Percentiles rank a stretch among this genome's conserved stretches.
Evolutionary conservation across 331 rosid species (phyloP).

Genomic region (Spiraea crenata): DNA sequence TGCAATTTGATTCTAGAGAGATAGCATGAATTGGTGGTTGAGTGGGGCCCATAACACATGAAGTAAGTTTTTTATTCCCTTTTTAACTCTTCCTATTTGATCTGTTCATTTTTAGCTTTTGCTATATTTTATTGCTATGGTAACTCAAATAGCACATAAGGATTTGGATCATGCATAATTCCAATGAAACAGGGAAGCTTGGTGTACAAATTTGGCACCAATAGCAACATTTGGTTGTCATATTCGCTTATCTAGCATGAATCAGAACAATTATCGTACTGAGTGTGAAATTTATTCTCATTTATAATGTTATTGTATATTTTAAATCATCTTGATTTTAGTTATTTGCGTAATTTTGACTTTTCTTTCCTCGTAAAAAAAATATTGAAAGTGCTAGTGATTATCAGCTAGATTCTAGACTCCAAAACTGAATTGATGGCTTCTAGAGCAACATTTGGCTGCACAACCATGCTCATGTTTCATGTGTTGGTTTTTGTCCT

Average conservation of each 20-base stretch:
- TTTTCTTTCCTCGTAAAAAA: no score
- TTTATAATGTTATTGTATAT: no score
- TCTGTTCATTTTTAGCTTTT: neutral
- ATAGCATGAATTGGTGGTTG: slow-evolving; percentile 21
- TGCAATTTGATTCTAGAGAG: slow-evolving; percentile 15
- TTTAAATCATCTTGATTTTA: no score
- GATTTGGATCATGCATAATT: neutral
- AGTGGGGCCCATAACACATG: neutral
- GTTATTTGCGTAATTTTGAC: no score
- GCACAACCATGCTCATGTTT: neutral
- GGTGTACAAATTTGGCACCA: neutral
- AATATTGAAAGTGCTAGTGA: neutral
- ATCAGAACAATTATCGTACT: no score
- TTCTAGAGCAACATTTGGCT: neutral
- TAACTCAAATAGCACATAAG: neutral
- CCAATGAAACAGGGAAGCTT: slow-evolving; percentile 8
- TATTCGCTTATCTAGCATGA: no score
- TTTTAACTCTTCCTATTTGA: neutral
- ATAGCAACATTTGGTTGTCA: slow-evolving; percentile 4
- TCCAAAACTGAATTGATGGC: neutral
- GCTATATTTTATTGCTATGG: neutral
- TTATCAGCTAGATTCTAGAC: no score
- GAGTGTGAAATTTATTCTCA: no score
- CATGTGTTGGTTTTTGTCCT: neutral
- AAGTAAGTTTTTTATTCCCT: neutral